Percentiles rank a stretch among this genome's conserved stretches.
Conservation (phyloP, 768 basidiomycete species). For the Leccinum pellstonianum region DNA sequence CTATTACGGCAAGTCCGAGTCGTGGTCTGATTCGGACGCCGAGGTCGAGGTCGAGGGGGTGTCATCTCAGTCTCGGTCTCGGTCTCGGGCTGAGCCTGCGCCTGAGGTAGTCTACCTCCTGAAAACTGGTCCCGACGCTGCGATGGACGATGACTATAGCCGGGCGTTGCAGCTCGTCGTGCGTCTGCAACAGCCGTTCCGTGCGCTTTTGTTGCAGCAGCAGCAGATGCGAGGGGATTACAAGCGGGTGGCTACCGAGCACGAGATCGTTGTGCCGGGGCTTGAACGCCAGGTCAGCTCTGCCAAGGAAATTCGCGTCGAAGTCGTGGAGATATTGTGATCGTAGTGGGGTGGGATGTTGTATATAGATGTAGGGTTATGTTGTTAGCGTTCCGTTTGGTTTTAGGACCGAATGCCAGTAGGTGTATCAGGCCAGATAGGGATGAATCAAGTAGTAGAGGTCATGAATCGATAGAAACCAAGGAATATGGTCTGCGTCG, state of each 20-base stretch:
- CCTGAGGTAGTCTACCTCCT: background rate
- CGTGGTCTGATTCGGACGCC: background rate
- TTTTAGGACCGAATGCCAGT: background rate
- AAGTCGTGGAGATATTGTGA: background rate
- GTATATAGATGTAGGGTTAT: background rate
- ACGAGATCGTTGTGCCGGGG: background rate
- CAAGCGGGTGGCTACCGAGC: background rate
- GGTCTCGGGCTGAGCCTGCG: background rate
- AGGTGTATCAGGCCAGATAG: too few relatives aligned
- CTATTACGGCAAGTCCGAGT: background rate
- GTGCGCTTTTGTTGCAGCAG: slow-evolving; percentile 4
- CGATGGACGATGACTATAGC: background rate
- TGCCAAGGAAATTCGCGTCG: background rate
- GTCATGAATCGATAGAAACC: too few relatives aligned
- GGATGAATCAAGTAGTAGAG: too few relatives aligned
- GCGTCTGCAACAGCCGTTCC: slow-evolving; percentile 11
- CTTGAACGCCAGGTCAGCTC: background rate
- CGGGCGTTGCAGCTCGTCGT: slow-evolving; percentile 8
- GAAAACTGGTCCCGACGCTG: too few relatives aligned
- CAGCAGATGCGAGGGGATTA: background rate
- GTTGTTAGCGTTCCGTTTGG: background rate
- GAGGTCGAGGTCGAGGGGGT: background rate
- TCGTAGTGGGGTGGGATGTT: background rate
- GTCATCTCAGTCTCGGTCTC: background rate
- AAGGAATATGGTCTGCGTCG: too few relatives aligned